Conservation (phyloP, 2,329 filamentous ascomycete species). For the Aureobasidium uvarum region DNA sequence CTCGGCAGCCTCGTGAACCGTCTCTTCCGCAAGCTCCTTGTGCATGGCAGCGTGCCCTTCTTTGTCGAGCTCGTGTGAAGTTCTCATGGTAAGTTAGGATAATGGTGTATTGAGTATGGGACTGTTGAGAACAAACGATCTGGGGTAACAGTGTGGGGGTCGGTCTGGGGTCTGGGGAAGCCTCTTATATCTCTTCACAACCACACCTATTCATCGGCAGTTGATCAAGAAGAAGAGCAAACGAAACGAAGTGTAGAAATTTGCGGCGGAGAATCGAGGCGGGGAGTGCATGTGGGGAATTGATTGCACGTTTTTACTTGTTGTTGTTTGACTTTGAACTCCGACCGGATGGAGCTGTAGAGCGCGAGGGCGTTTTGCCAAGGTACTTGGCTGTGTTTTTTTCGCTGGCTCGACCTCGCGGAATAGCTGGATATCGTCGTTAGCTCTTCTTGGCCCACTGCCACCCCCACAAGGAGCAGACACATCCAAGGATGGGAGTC, state of each 20-base stretch:
- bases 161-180: no score
- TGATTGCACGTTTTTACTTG: conserved; percentile 5
- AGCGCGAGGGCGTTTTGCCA: conserved; percentile 8
- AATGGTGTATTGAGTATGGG: not conserved
- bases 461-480: conserved; percentile 7
- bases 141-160: not conserved
- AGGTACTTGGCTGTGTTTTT: not conserved
- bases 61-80: conserved; percentile 10
- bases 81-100: not conserved
- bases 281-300: conserved; percentile 5
- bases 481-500: not conserved
- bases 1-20: conserved; percentile 44
- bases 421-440: not conserved
- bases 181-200: conserved; percentile 2
- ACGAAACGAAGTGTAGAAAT: not conserved
- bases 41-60: conserved; percentile 17
- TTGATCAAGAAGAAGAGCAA: not conserved
- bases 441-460: conserved; percentile 1
- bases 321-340: conserved; percentile 11
- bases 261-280: conserved; percentile 1
- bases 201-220: not conserved
- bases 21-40: conserved; percentile 28
- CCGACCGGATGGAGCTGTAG: not conserved
- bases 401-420: conserved; percentile 4
- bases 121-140: not conserved